These are phyloP conservation scores for Phytophthora europaea DNA, from an alignment of 352 stramenopile species.

Conservation along the genomic window DNA sequence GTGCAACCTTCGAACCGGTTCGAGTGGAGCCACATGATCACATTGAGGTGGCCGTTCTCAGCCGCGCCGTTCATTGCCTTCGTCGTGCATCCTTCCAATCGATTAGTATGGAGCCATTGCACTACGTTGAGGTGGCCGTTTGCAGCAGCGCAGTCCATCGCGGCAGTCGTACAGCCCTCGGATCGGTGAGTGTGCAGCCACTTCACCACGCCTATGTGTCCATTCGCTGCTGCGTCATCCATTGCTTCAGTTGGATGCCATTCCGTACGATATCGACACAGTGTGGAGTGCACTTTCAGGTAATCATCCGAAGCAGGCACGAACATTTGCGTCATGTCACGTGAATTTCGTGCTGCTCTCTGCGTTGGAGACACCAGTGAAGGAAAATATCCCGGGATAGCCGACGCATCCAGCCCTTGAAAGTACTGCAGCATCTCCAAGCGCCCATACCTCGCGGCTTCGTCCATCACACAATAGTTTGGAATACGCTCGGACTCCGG, in stretches of 20 bases:
- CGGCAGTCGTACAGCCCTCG: constrained; percentile 23
- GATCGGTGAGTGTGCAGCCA: constrained; percentile 25
- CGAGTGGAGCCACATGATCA: constrained; percentile 18
- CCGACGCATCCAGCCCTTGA: constrained; percentile 4
- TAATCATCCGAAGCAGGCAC: constrained; percentile 21
- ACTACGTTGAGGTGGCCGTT: constrained; percentile 26
- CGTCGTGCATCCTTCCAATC: constrained; percentile 20
- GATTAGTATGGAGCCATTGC: constrained; percentile 11
- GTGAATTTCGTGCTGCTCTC: constrained; percentile 11
- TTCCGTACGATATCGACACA: constrained; percentile 20
- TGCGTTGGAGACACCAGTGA: neutral
- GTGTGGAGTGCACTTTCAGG: constrained; percentile 12
- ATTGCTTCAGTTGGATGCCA: constrained; percentile 23
- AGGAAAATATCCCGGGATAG: constrained; percentile 6
- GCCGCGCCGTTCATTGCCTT: constrained; percentile 23
- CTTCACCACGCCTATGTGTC: constrained; percentile 24
- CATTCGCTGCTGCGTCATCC: constrained; percentile 32
- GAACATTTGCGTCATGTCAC: constrained; percentile 13
- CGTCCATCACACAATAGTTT: constrained; percentile 29
- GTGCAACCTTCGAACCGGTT: constrained; percentile 20
- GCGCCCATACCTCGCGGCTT: constrained; percentile 23
- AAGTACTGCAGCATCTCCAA: constrained; percentile 31
- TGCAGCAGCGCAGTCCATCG: constrained; percentile 29
- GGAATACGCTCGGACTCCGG: constrained; percentile 16
- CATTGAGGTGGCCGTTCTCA: constrained; percentile 26